A percentile compares a stretch with the other conserved stretches of the same genome.
These are phyloP conservation scores for Cladophialophora yegresii DNA, from an alignment of 2,329 filamentous ascomycete species.

Conservation along the genomic window DNA sequence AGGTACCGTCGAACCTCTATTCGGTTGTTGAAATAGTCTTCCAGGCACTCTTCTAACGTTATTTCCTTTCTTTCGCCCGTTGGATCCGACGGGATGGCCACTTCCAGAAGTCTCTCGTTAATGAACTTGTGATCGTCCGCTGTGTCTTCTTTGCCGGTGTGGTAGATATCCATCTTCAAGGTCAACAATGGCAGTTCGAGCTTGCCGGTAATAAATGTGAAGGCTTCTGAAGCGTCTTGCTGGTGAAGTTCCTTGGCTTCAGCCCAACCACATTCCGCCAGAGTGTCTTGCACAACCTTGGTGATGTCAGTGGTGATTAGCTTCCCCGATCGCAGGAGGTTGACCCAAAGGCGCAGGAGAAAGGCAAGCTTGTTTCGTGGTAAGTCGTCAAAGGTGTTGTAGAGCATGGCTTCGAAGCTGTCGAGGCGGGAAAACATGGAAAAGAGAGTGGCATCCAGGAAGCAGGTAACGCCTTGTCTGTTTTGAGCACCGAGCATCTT, in stretches of 20 bases:
- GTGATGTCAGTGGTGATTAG: conserved; percentile 87
- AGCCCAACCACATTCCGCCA: conserved; percentile 84
- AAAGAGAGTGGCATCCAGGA: conserved; percentile 85
- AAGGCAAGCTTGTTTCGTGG: conserved; percentile 72
- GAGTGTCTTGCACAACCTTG: conserved; percentile 74
- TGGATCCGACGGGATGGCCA: conserved; percentile 71
- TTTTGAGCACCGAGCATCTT: conserved; percentile 85
- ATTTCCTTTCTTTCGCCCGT: conserved; percentile 67
- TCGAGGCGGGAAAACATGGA: conserved; percentile 92
- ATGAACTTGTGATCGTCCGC: conserved; percentile 92
- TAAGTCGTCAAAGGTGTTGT: conserved; percentile 73
- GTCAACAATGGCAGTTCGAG: conserved; percentile 84
- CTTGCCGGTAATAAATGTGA: conserved; percentile 89
- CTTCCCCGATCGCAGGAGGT: conserved; percentile 80
- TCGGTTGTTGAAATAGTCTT: conserved; percentile 90
- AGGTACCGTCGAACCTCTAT: conserved; percentile 84
- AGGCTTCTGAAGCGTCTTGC: conserved; percentile 94
- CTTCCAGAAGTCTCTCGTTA: conserved; percentile 84
- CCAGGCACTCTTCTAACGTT: conserved; percentile 85
- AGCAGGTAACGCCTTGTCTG: conserved; percentile 84
- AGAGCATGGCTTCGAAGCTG: conserved; percentile 90
- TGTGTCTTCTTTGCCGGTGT: conserved; percentile 79
- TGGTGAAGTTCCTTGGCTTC: conserved; percentile 77
- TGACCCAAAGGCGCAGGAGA: conserved; percentile 85
- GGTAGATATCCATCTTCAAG: conserved; percentile 91